These are phyloP conservation scores for Heterobasidion annosum DNA, from an alignment of 1,284 basidiomycete genomes.

Conservation along the genomic window DNA sequence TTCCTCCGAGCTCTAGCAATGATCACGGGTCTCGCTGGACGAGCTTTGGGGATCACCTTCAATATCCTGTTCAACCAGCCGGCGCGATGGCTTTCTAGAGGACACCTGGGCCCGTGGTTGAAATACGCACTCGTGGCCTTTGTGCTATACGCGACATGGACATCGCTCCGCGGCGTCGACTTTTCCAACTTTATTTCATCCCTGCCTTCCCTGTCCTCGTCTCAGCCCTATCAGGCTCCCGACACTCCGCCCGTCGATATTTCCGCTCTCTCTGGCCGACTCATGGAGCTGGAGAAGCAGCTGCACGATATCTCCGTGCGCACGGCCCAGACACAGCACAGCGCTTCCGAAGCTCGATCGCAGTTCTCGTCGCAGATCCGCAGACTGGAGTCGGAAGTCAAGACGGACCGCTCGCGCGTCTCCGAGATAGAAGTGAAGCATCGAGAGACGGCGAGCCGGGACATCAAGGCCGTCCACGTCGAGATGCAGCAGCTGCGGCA, in stretches of 20 bases:
- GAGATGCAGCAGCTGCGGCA: conserved; percentile 47
- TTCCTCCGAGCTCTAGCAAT: conserved; percentile 18
- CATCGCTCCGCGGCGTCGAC: conserved; percentile 27
- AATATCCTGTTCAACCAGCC: conserved; percentile 40
- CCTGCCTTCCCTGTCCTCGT: conserved; percentile 13
- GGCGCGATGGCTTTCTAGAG: conserved; percentile 5
- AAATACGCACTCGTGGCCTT: conserved; percentile 34
- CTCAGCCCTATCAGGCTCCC: conserved; percentile 34
- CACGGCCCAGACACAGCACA: conserved; percentile 41
- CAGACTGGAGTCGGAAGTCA: conserved; percentile 46
- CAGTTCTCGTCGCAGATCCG: conserved; percentile 45
- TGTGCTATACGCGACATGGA: conserved; percentile 32
- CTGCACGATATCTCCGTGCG: conserved; percentile 38
- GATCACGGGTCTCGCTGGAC: conserved; percentile 30
- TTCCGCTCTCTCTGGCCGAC: conserved; percentile 59
- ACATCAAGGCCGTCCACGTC: conserved; percentile 38
- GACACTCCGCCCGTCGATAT: conserved; percentile 56
- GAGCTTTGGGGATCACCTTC: conserved; percentile 32
- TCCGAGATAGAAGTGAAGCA: conserved; percentile 47
- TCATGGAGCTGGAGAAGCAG: conserved; percentile 51
- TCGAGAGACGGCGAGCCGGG: conserved; percentile 29
- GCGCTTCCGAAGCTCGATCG: conserved; percentile 34
- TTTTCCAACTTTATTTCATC: conserved; percentile 17
- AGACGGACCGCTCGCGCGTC: conserved; percentile 41
- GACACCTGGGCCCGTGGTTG: conserved; percentile 16